A percentile compares a stretch with the other conserved stretches of the same genome.
These are phyloP conservation scores for Talaromyces pinophilus DNA, from an alignment of 2,329 filamentous ascomycete genomes.

Conservation along the genomic window DNA sequence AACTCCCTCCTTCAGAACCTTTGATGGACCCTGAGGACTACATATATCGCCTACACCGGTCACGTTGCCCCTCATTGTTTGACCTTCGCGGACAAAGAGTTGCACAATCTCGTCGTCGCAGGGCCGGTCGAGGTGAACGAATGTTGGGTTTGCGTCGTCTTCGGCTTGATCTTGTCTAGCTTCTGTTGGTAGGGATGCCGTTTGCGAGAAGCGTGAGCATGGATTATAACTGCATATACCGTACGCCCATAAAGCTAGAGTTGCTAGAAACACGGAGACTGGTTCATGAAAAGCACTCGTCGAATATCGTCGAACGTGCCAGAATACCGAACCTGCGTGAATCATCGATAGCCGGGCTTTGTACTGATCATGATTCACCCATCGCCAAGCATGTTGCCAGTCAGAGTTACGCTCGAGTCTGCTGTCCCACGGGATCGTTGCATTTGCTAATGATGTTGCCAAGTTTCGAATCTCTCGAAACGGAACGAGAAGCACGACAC, in stretches of 20 bases:
- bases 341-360: constrained; percentile 60
- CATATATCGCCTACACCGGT: constrained; percentile 57
- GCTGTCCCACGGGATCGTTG: constrained; percentile 34
- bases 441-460: constrained; percentile 39
- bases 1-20: constrained; percentile 43
- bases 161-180: constrained; percentile 20
- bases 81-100: constrained; percentile 54
- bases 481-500: constrained; percentile 55
- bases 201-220: constrained; percentile 32
- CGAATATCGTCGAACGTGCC: constrained; percentile 55
- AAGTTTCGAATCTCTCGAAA: constrained; percentile 50
- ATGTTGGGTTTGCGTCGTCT: constrained; percentile 38
- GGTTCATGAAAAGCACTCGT: constrained; percentile 53
- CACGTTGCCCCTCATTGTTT: constrained; percentile 54
- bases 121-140: constrained; percentile 58
- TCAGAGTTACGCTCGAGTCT: constrained; percentile 34
- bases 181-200: neutral
- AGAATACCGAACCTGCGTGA: constrained; percentile 55
- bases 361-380: constrained; percentile 55
- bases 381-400: constrained; percentile 50
- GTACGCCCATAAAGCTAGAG: constrained; percentile 53
- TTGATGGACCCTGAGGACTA: constrained; percentile 39
- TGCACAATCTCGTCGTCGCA: constrained; percentile 62
- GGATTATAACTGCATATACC: constrained; percentile 35
- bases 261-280: constrained; percentile 48